A percentile compares a stretch with the other conserved stretches of the same genome.
phyloP scores from a whole-genome alignment of 768 basidiomycete genomes.

The Coprinopsis strossmayeri region DNA sequence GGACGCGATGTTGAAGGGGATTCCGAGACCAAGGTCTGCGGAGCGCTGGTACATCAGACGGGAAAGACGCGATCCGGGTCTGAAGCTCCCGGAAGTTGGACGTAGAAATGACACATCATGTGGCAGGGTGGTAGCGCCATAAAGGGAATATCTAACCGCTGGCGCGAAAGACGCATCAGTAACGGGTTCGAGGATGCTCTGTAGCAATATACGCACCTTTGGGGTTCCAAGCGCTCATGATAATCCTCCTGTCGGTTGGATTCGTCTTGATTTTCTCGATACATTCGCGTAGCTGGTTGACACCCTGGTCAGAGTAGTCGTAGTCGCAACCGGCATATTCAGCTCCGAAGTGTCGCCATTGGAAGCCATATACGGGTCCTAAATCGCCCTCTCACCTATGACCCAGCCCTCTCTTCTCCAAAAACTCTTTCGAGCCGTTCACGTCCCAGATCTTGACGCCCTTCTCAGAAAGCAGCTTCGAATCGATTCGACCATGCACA shows the following conservation, averaged over 20 bases:
- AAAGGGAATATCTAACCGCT: slow-evolving; percentile 75
- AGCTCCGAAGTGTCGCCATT: slow-evolving; percentile 95
- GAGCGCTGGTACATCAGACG: slow-evolving; percentile 98
- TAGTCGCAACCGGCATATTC: slow-evolving; percentile 66
- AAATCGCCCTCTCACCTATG: slow-evolving; percentile 88
- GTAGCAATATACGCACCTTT: slow-evolving; percentile 54
- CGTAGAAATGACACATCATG: slow-evolving; percentile 99
- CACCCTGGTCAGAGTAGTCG: slow-evolving; percentile 78
- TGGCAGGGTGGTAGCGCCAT: slow-evolving; percentile 99
- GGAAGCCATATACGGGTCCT: slow-evolving; percentile 96
- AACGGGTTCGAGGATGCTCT: slow-evolving; percentile 3
- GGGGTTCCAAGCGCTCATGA: slow-evolving; percentile 97
- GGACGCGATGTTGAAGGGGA: slow-evolving; percentile 99
- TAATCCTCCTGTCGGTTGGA: slow-evolving; percentile 91
- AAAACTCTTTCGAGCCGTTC: slow-evolving; percentile 83
- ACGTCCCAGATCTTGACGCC: slow-evolving; percentile 98
- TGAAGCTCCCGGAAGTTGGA: slow-evolving; percentile 65
- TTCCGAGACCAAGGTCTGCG: slow-evolving; percentile 93
- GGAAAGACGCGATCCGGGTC: slow-evolving; percentile 66
- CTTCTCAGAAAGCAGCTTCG: slow-evolving; percentile 63
- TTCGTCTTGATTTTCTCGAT: slow-evolving; percentile 89
- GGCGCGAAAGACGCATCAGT: background rate
- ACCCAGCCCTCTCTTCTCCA: slow-evolving; percentile 77
- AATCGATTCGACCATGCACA: slow-evolving; percentile 77
- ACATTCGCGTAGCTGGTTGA: slow-evolving; percentile 87